Evolutionary conservation across 306 rosid species (phyloP), one percentile per base, ranked within the genome.

Genomic region (Betula pendula): DNA sequence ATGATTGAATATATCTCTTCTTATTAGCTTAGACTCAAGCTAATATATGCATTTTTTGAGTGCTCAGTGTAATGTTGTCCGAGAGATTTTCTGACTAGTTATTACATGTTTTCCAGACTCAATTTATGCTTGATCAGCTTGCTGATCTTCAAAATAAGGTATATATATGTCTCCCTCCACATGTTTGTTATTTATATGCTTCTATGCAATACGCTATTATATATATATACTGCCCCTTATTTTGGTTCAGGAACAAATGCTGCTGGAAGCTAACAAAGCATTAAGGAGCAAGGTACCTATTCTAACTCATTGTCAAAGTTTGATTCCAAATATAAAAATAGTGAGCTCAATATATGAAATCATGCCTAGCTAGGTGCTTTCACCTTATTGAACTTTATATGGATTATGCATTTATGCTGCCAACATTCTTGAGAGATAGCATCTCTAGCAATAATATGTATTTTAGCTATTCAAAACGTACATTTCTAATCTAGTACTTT

Each of bases 81-180:
- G 22, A n/a, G 67, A 60, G 19, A 42, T 38, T 56, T 49, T 14
- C 50, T 6, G 42, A 49, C 51, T 40, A 6, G 9, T 78, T 71
- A 13, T 8, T 58, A 38, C 20, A 42, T 69, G 59, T 12, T 52
- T 82, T 72, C 38, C 92, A 91, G 97, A 91, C 95, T 76, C 92
- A 88, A 65, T 81, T 73, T 79, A 84, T 91, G 89, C 88, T 90
- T 62, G 90, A 88, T 50, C 97, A 93, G 82, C 95, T 93, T 70
- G 74, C 84, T 56, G 93, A 89, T 83, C 98, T 93, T 79, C 96
- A 93, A 72, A 84, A 77, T 76, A 87, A 84, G 90, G 98, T 93
- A n/a, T n/a, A n/a, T n/a, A n/a, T n/a, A 86, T 42, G 70, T 17
- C 1, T 1, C 19, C 5, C 20, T 20, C 10, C 38, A 19, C 15